These are phyloP conservation scores for Trichoderma hamatum DNA, from an alignment of 2,329 filamentous ascomycete genomes.

Conservation along the genomic window DNA sequence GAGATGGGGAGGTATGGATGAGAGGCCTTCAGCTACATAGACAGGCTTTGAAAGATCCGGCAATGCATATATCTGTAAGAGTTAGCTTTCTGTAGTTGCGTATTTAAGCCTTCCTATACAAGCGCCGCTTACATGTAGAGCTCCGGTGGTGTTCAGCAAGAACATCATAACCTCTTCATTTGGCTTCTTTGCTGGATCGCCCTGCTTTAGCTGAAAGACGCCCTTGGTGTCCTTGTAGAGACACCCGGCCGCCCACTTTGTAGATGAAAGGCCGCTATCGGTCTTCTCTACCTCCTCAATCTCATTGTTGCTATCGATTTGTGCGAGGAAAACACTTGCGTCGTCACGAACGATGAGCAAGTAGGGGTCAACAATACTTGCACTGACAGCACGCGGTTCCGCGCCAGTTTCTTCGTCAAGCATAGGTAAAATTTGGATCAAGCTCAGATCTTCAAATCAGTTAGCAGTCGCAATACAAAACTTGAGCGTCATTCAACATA, in stretches of 20 bases:
- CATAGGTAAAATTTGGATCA: constrained; percentile 91
- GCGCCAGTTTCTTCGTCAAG: constrained; percentile 85
- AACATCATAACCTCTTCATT: constrained; percentile 69
- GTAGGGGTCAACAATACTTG: constrained; percentile 86
- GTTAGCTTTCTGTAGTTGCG: neutral
- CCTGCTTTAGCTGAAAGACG: constrained; percentile 51
- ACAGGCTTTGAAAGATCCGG: constrained; percentile 71
- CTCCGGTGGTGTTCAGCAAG: constrained; percentile 73
- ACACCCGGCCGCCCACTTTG: constrained; percentile 81
- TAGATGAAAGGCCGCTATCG: constrained; percentile 57
- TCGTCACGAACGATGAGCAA: constrained; percentile 83
- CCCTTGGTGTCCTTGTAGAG: constrained; percentile 72
- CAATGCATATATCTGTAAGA: constrained; percentile 70
- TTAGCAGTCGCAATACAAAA: neutral
- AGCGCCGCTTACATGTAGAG: constrained; percentile 64
- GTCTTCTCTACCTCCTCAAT: constrained; percentile 77
- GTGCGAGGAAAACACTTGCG: constrained; percentile 74
- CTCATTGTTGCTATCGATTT: constrained; percentile 77
- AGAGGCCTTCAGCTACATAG: constrained; percentile 75
- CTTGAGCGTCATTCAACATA: constrained; percentile 47
- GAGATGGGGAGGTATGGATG: constrained; percentile 75
- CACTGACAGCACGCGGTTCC: constrained; percentile 76
- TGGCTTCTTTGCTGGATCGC: constrained; percentile 45
- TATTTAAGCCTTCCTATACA: neutral
- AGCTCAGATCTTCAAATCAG: constrained; percentile 67